Evolutionary conservation across 1,284 basidiomycete genomes (phyloP).

Genomic region (Ceratobasidium sp.): DNA sequence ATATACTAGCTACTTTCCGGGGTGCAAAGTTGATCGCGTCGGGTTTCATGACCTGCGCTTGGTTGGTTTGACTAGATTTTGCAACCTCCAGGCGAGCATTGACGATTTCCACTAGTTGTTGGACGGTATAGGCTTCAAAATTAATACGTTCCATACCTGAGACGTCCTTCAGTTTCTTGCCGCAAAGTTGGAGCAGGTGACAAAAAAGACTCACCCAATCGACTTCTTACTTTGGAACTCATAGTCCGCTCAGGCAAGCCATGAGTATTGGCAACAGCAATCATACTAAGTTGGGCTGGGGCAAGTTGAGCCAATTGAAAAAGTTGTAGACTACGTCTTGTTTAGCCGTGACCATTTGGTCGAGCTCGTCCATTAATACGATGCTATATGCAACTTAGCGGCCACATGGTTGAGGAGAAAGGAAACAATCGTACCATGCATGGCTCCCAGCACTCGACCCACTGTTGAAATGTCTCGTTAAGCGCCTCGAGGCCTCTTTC

Average conservation of each 20-base stretch:
- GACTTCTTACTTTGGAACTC: constrained; percentile 90
- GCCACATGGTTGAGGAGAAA: not conserved
- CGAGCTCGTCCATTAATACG: constrained; percentile 97
- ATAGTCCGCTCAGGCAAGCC: constrained; percentile 96
- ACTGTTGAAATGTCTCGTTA: constrained; percentile 72
- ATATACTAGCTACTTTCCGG: constrained; percentile 91
- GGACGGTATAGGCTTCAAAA: constrained; percentile 90
- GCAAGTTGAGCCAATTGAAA: constrained; percentile 98
- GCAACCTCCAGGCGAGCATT: constrained; percentile 78
- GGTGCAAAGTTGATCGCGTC: constrained; percentile 92
- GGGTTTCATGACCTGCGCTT: constrained; percentile 69
- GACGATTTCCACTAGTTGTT: constrained; percentile 89
- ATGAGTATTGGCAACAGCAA: constrained; percentile 99
- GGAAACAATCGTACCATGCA: constrained; percentile 46
- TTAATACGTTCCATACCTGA: constrained; percentile 95
- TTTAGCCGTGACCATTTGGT: constrained; percentile 94
- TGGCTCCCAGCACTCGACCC: constrained; percentile 53
- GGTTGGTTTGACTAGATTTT: constrained; percentile 64
- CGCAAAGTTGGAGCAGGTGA: not conserved
- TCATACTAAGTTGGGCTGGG: constrained; percentile 90
- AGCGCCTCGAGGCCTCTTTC: constrained; percentile 77
- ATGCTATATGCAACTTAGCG: constrained; percentile 66
- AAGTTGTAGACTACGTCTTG: constrained; percentile 99
- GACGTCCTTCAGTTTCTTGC: not conserved
- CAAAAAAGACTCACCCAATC: constrained; percentile 73